phyloP scores from a whole-genome alignment of 2,329 filamentous ascomycete genomes.

The Claviceps pusilla region DNA sequence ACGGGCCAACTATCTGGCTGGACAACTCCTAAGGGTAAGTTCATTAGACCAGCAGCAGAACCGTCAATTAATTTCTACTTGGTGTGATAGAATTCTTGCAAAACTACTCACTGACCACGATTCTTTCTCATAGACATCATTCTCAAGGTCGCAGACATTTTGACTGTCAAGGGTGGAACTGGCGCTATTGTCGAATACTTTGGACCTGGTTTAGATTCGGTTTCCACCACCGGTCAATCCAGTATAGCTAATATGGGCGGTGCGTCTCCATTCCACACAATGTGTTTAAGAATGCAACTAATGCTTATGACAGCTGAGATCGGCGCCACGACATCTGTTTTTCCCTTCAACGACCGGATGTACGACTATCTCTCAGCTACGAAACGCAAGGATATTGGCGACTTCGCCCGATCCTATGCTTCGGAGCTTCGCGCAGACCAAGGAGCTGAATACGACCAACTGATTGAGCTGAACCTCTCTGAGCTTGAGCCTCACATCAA shows the following conservation, averaged over 20 bases:
- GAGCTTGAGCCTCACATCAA: constrained; percentile 97
- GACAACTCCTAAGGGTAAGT: constrained; percentile 78
- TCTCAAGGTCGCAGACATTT: constrained; percentile 87
- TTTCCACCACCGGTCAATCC: constrained; percentile 46
- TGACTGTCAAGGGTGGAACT: constrained; percentile 96
- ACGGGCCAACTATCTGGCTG: constrained; percentile 81
- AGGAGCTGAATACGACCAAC: constrained; percentile 85
- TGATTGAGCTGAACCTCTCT: constrained; percentile 89
- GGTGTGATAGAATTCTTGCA: neutral
- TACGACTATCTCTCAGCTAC: constrained; percentile 88
- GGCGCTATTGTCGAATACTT: constrained; percentile 75
- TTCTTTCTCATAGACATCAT: constrained; percentile 57
- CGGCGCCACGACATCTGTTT: constrained; percentile 79
- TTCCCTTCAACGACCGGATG: constrained; percentile 97
- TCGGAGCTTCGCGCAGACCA: constrained; percentile 76
- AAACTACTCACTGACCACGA: neutral
- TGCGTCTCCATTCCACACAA: constrained; percentile 11
- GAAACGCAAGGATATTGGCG: constrained; percentile 78
- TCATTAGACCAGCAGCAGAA: neutral
- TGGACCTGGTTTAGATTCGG: constrained; percentile 43
- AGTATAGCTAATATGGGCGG: constrained; percentile 58
- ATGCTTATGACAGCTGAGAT: constrained; percentile 42
- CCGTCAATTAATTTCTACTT: neutral
- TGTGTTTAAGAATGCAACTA: neutral
- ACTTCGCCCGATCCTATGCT: constrained; percentile 74